Evolutionary conservation across 202 grass and related monocot genomes (phyloP).

Genomic region (Panicum virgatum): DNA sequence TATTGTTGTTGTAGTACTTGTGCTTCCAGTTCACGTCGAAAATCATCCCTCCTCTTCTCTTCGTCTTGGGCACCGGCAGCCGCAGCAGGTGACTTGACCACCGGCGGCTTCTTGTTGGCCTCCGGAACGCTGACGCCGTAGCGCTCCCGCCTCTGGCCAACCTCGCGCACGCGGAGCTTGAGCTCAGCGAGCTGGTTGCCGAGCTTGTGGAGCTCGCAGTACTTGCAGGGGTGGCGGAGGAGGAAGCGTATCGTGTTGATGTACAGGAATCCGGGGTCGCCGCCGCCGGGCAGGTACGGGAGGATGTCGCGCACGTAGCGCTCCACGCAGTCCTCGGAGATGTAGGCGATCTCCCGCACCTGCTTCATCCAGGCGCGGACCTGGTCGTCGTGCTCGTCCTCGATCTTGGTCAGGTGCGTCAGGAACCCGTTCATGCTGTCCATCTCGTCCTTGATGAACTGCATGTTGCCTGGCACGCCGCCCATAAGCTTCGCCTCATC

Average conservation of each 20-base stretch:
- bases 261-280: too few relatives aligned
- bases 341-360: not conserved
- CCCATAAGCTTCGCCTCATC: not conserved
- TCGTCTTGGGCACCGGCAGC: not conserved
- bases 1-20: too few relatives aligned
- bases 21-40: too few relatives aligned
- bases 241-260: too few relatives aligned
- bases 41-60: too few relatives aligned
- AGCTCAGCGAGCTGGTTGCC: not conserved
- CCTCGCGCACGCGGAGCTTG: not conserved
- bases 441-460: not conserved
- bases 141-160: not conserved
- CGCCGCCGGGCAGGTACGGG: too few relatives aligned
- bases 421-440: constrained; percentile 11
- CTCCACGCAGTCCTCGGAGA: not conserved
- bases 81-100: too few relatives aligned
- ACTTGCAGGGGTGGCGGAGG: too few relatives aligned
- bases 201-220: not conserved
- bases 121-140: constrained; percentile 2
- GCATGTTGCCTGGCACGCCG: not conserved
- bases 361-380: too few relatives aligned
- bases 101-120: too few relatives aligned
- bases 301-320: not conserved
- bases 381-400: not conserved
- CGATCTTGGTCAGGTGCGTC: not conserved